Percentiles rank a stretch among this genome's conserved stretches.
phyloP scores from a whole-genome alignment of 768 basidiomycete genomes.

The Gelatoporia subvermispora region DNA sequence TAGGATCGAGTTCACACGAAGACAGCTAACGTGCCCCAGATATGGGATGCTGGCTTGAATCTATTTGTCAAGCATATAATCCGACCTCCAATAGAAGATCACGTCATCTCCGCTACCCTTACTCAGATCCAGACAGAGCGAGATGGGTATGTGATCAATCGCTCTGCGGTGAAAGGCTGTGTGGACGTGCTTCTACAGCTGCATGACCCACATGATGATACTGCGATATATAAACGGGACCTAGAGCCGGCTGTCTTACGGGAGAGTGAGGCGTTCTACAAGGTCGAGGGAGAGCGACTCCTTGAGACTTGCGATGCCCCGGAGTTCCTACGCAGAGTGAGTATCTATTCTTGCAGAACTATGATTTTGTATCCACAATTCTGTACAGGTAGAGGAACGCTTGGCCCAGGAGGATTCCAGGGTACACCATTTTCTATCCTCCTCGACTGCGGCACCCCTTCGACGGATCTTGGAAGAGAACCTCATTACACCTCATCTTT shows the following conservation, averaged over 20 bases:
- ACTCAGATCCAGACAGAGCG: slow-evolving; percentile 88
- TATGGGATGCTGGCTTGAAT: slow-evolving; percentile 74
- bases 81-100: slow-evolving; percentile 73
- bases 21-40: slow-evolving; percentile 68
- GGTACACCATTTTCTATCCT: slow-evolving; percentile 80
- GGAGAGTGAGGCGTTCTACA: slow-evolving; percentile 78
- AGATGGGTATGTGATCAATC: slow-evolving; percentile 85
- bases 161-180: slow-evolving; percentile 85
- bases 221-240: slow-evolving; percentile 74
- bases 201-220: slow-evolving; percentile 35
- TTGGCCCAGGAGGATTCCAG: slow-evolving; percentile 81
- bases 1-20: slow-evolving; percentile 91
- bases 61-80: slow-evolving; percentile 84
- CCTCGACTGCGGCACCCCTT: slow-evolving; percentile 64
- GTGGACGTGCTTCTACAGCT: slow-evolving; percentile 81
- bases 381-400: slow-evolving; percentile 66
- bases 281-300: slow-evolving; percentile 63
- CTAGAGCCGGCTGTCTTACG: slow-evolving; percentile 78
- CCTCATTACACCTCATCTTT: slow-evolving; percentile 74
- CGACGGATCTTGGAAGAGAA: slow-evolving; percentile 70
- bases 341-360: slow-evolving; percentile 16
- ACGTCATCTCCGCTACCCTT: slow-evolving; percentile 77
- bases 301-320: slow-evolving; percentile 74
- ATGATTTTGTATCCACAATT: slow-evolving; percentile 10
- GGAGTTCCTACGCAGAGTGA: slow-evolving; percentile 75